Base-by-base conservation (phyloP, 805 yeast genomes). In the Metschnikowia santaceciliae region DNA sequence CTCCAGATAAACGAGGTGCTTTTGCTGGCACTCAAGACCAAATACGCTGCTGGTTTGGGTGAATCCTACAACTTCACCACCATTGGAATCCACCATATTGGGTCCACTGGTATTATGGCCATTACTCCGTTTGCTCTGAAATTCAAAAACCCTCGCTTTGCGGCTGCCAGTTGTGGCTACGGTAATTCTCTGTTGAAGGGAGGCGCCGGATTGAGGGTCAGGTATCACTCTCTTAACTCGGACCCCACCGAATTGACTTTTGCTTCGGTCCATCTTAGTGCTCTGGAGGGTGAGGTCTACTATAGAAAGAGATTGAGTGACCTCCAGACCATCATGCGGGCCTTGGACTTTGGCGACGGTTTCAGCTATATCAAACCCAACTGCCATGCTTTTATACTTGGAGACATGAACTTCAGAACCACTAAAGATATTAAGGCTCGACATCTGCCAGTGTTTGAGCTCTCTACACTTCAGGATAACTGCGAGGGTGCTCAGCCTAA, bases 341-440 rank as follows among this genome's bases (percentile, higher is more conserved):
- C 80, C 3, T 61, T 87, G 43, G 80, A 76, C 49, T 83, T 86
- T 61, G 78, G 76, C 11, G 85, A 83, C 56, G 83, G 81, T 3
- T 74, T 65, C 59, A 77, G 82, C 22, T 66, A 79, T 23, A 62
- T 83, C 41, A 78, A 78, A 53, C 82, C 83, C 0, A 57, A 67
- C 1, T 59, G 76, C 10, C 96, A 87, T 62, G 67, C 84, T 4
- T 85, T 90, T 60, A 65, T 90, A 47, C 68, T 88, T 75, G 98
- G 98, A 0, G 98, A 91, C 66, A 71, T 91, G 59, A 91, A 91
- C 63, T 91, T 87, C 65, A 74, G 98, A 41, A 78, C 86, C 2
- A 55, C 69, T 3, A 62, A 67, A 47, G 47, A 58, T 13, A 54
- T 53, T 17, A 49, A 56, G 34, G 33, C 47, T 3, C 48, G 49